phyloP scores from a whole-genome alignment of 225 moss, liverwort and hornwort genomes.

The Climacium dendroides region DNA sequence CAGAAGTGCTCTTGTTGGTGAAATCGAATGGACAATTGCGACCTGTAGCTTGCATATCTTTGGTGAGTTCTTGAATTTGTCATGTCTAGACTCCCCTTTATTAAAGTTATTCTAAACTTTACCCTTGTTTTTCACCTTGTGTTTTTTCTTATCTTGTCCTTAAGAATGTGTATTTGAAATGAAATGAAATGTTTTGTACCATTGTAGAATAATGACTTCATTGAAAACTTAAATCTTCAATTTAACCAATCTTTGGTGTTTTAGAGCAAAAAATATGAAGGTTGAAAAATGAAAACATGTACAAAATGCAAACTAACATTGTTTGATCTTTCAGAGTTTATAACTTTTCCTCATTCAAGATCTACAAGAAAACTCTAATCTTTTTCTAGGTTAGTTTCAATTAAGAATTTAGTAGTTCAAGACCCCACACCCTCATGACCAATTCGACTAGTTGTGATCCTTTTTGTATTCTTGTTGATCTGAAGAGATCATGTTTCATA shows the following conservation, averaged over 20 bases:
- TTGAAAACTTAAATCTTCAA: background rate
- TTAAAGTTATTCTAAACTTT: no score
- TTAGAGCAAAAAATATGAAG: background rate
- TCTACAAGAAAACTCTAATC: background rate
- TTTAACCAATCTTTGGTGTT: background rate
- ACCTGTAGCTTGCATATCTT: constrained; percentile 66
- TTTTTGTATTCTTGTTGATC: background rate
- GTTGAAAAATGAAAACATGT: background rate
- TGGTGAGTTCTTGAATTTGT: constrained; percentile 26
- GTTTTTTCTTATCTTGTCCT: background rate
- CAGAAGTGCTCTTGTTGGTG: constrained; percentile 62
- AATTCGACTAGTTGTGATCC: background rate
- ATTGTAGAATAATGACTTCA: background rate
- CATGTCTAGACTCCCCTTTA: background rate
- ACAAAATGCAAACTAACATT: rapidly evolving
- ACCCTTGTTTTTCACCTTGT: background rate
- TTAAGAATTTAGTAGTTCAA: background rate
- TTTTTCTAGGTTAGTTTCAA: rapidly evolving
- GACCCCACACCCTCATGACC: background rate
- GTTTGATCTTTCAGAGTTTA: background rate
- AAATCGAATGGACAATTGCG: background rate
- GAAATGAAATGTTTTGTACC: background rate
- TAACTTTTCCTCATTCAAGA: background rate
- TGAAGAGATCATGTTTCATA: background rate
- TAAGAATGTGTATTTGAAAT: background rate